Base-by-base conservation (phyloP, 371 early-diverging fungal species). In the Mortierella sp. region DNA sequence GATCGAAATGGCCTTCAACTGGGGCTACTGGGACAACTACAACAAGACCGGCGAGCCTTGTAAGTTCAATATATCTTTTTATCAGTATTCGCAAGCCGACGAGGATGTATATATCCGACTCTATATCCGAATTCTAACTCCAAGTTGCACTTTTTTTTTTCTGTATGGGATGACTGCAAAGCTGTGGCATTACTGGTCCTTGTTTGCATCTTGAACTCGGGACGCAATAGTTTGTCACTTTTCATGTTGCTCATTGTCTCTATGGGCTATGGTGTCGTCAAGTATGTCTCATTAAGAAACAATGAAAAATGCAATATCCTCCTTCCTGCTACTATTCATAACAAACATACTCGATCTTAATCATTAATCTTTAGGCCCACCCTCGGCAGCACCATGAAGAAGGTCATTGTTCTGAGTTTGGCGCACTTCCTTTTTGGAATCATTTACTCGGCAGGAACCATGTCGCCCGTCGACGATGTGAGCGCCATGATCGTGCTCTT, bases 221-320 rank as follows among this genome's bases (percentile, higher is more conserved):
- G 90, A 4, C 84, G 98, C 50, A 96, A 92, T 76, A 94, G 94
- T 63, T 80, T 96, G 61, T 95, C 97, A 3, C 94, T 98, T 79
- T 97, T 97, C 61, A 93, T 98, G 92, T 83, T 98, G 8, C 81
- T 97, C 34, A 93, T 98, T 49, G 97, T 98, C 4, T 88, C 93
- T 19, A 87, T 98, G 73, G 99, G 99, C 11, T 98, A 95, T 72
- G 96, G 99, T 54, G 97, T 98, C 34, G 93, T 95, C 50, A 92
- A 87, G 93, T 93, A 88, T 53, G 83, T 56, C 27, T 28, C 17
- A 6, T 15, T 26, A 32, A 15, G 1, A 17, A 26, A 6, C 17
- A 17, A 21, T 15, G 21, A 17, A 34, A 21, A 32, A 19, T 28
- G 50, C 7, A 28, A 26, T 43, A 19, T 34, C 31, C 6, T 37